Conservation (phyloP, 2,329 filamentous ascomycete genomes). For the Colletotrichum sp. region DNA sequence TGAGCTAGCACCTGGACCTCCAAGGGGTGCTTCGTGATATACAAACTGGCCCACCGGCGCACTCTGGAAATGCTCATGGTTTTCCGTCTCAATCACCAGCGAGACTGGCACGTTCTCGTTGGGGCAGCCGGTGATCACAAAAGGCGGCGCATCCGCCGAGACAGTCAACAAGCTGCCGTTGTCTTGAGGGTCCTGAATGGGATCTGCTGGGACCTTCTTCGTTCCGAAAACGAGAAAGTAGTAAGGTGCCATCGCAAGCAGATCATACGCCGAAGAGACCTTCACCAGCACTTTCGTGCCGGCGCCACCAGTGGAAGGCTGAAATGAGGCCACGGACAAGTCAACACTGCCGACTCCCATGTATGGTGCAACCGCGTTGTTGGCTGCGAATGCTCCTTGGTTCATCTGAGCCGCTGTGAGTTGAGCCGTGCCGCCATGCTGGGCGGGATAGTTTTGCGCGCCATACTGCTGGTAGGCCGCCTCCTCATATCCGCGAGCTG, state of each 20-base stretch:
- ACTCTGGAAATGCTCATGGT: constrained; percentile 58
- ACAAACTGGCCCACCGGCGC: constrained; percentile 51
- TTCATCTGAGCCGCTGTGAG: constrained; percentile 55
- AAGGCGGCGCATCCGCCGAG: constrained; percentile 72
- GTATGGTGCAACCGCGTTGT: constrained; percentile 70
- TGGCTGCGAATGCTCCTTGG: constrained; percentile 62
- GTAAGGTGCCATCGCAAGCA: constrained; percentile 62
- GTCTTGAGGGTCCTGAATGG: constrained; percentile 66
- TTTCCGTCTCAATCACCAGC: constrained; percentile 56
- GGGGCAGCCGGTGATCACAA: constrained; percentile 54
- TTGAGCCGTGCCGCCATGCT: constrained; percentile 45
- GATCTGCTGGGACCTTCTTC: constrained; percentile 68
- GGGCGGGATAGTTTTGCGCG: constrained; percentile 51
- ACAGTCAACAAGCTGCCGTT: constrained; percentile 71
- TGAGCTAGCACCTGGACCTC: constrained; percentile 36
- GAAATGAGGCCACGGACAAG: constrained; percentile 70
- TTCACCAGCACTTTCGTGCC: constrained; percentile 77
- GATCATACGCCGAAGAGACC: constrained; percentile 76
- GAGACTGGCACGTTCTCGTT: constrained; percentile 59
- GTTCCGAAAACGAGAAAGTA: constrained; percentile 79
- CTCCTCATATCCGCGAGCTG: constrained; percentile 65
- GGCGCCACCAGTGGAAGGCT: constrained; percentile 70
- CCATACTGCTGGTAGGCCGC: constrained; percentile 58
- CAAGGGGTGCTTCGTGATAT: constrained; percentile 40
- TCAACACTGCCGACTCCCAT: constrained; percentile 51